phyloP scores from a whole-genome alignment of 495 filamentous ascomycete species.

The Aspergillus nidulans region DNA sequence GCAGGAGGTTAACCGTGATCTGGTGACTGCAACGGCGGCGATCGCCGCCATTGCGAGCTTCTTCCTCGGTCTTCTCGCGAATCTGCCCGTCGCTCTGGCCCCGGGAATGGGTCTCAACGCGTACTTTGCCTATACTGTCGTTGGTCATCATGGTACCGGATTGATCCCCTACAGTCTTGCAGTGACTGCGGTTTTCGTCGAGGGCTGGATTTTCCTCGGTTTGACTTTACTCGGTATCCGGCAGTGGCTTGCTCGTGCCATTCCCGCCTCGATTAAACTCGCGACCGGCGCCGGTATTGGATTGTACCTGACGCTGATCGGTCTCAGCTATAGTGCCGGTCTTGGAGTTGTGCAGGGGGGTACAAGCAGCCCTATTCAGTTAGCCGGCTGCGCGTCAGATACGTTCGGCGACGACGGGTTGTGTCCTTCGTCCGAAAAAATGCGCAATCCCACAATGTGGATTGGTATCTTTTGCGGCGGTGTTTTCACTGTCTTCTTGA shows the following conservation, averaged over 20 bases:
- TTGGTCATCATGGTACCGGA: conserved; percentile 65
- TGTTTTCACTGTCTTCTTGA: conserved; percentile 66
- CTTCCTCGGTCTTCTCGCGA: conserved; percentile 71
- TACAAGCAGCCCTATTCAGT: conserved; percentile 53
- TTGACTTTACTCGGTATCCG: conserved; percentile 71
- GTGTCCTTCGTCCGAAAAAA: conserved; percentile 54
- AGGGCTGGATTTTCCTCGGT: conserved; percentile 67
- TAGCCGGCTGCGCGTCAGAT: conserved; percentile 58
- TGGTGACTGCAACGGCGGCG: conserved; percentile 76
- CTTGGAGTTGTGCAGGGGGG: conserved; percentile 67
- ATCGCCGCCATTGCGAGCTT: conserved; percentile 67
- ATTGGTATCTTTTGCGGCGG: conserved; percentile 80
- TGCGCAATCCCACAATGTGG: conserved; percentile 77
- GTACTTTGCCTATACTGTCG: conserved; percentile 79
- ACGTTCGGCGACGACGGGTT: conserved; percentile 37
- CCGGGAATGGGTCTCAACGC: conserved; percentile 84
- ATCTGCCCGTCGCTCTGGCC: conserved; percentile 67
- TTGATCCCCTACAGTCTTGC: conserved; percentile 64
- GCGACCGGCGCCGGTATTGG: conserved; percentile 81
- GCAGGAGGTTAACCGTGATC: conserved; percentile 65
- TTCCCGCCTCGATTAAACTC: conserved; percentile 75
- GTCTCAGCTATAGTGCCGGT: conserved; percentile 72
- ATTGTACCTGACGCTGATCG: conserved; percentile 75
- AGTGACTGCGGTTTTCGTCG: conserved; percentile 77
- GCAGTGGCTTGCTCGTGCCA: conserved; percentile 75